Evolutionary conservation across 2,329 filamentous ascomycete species (phyloP), one percentile per base, ranked within the genome.

Genomic region (Neonectria ditissima): DNA sequence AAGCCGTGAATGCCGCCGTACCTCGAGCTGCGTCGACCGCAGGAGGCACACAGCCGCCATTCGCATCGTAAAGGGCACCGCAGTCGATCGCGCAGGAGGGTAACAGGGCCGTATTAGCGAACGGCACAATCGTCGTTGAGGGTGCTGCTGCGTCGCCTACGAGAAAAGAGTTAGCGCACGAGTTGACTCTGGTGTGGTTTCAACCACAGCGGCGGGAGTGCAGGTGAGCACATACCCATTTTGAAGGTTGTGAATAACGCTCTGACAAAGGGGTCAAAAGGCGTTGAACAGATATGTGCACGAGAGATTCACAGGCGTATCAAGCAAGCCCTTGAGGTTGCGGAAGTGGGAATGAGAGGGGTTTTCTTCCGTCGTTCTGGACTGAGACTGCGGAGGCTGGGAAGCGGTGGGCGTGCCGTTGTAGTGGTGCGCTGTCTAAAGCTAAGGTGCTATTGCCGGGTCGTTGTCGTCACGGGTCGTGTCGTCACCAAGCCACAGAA

Each of bases 21-120:
- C 83, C 82, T 53, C 83, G 82, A 7, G 79, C 76, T 5, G 84
- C 77, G 4, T 78, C 62, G 52, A 74, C 82, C 24, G 80, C 83
- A 4, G 86, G 86, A 4, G 91, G 90, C 1, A 91, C 84, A 78
- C 93, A 97, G 65, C 83, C 87, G 48, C 85, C 86, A 74, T 94
- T 92, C 62, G 91, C 92, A 77, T 92, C 86, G 74, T 85, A 88
- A 47, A 93, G 86, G 28, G 81, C 76, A 45, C 84, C 83, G 73
- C 91, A 93, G 50, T 74, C 65, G 22, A 81, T 76, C 10, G 87
- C 90, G 73, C 91, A 93, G 26, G 83, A 75, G 5, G 91, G 91
- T 52, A 93, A 85, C 44, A 74, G 56, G 51, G 63, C 61, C 22
- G 62, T 66, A 44, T 82, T 77, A 50, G 73, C 68, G 70, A 89